Conservation (phyloP, 495 filamentous ascomycete genomes). For the Daldinia caldariorum region DNA sequence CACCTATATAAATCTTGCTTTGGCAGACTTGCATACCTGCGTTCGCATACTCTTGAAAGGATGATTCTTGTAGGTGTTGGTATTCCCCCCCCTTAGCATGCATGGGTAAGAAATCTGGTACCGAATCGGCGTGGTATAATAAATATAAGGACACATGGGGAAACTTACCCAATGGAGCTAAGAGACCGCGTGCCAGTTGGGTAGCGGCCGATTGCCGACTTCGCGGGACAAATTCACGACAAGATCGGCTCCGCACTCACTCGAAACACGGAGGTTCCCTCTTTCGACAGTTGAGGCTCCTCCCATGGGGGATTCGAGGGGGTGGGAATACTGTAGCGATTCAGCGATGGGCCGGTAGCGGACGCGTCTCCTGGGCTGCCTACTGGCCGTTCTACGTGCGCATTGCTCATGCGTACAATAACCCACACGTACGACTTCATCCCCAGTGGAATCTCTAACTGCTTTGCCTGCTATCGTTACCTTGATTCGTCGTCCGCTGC, state of each 20-base stretch:
- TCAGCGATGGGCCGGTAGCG: conserved; percentile 18
- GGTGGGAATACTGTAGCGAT: conserved; percentile 19
- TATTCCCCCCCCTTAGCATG: conserved; percentile 9
- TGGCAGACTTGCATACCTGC: neutral
- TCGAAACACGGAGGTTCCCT: conserved; percentile 45
- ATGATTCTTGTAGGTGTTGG: conserved; percentile 14
- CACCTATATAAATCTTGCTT: conserved; percentile 10
- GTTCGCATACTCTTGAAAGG: conserved; percentile 11
- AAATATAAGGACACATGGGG: conserved; percentile 31
- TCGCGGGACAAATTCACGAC: conserved; percentile 41
- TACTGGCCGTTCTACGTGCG: conserved; percentile 24
- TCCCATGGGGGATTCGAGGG: conserved; percentile 34
- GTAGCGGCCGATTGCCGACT: conserved; percentile 45
- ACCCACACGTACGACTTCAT: conserved; percentile 20
- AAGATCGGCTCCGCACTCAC: conserved; percentile 45
- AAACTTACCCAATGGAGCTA: conserved; percentile 41
- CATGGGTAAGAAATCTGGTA: conserved; percentile 27
- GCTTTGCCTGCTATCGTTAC: conserved; percentile 20
- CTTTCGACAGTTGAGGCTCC: conserved; percentile 33
- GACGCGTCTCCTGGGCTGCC: conserved; percentile 32
- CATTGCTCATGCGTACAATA: conserved; percentile 15
- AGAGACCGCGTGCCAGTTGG: conserved; percentile 41
- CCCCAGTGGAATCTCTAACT: conserved; percentile 10
- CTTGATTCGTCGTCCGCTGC: conserved; percentile 34
- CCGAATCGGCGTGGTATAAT: conserved; percentile 32